Percentiles rank a stretch among this genome's conserved stretches.
phyloP scores from a whole-genome alignment of 1,139 yeast genomes.

The Lodderomyces jiufengensis region DNA sequence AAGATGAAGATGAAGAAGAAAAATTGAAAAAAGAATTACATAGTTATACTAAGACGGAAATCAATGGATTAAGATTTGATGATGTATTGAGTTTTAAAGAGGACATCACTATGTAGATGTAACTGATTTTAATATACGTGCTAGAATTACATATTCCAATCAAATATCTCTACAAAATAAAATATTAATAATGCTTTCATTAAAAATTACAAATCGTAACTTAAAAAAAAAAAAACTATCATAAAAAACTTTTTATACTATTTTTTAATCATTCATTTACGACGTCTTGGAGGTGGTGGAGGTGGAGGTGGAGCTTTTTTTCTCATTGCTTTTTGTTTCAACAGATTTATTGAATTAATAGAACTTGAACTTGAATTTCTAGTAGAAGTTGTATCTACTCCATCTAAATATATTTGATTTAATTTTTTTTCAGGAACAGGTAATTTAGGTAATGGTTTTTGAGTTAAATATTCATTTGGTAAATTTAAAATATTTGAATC shows the following conservation, averaged over 20 bases:
- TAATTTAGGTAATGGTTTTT: constrained; percentile 15
- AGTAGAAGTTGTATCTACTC: not conserved
- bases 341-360: constrained; percentile 19
- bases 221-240: too few species aligned
- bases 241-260: not conserved
- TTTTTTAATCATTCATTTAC: constrained; percentile 1
- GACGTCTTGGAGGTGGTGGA: constrained; percentile 21
- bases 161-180: too few species aligned
- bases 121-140: too few species aligned
- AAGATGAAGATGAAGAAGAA: constrained; percentile 20
- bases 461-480: constrained; percentile 32
- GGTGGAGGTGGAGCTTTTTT: constrained; percentile 46
- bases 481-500: constrained; percentile 27
- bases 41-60: constrained; percentile 49
- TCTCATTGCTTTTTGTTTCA: constrained; percentile 27
- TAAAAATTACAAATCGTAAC: too few species aligned
- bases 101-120: constrained; percentile 52
- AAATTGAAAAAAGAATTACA: constrained; percentile 35
- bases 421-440: constrained; percentile 11
- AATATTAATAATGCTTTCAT: constrained; percentile 1
- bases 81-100: constrained; percentile 70
- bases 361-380: constrained; percentile 15
- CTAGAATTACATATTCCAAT: too few species aligned
- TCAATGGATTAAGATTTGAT: constrained; percentile 70
- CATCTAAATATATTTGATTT: constrained; percentile 4